These are phyloP conservation scores for Chalciporus sp. DNA, from an alignment of 1,284 basidiomycete genomes.

Conservation along the genomic window DNA sequence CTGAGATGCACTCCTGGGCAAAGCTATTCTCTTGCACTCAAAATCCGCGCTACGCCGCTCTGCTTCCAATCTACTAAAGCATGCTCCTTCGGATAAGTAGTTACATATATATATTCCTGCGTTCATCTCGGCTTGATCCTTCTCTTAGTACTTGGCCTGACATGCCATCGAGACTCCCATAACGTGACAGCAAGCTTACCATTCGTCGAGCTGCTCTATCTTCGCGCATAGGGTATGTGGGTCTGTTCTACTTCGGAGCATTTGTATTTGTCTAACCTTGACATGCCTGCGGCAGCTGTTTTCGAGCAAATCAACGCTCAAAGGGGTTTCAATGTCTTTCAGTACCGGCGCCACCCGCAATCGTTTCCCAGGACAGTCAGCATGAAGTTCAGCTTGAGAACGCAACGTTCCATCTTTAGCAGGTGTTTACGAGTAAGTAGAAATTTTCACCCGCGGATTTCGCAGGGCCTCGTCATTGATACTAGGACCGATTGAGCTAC, in stretches of 20 bases:
- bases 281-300: neutral
- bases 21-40: neutral
- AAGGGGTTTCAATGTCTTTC: neutral
- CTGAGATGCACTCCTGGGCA: no score
- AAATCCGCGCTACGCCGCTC: constrained; percentile 18
- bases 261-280: constrained; percentile 30
- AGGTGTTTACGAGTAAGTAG: constrained; percentile 17
- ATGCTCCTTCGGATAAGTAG: neutral
- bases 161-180: neutral
- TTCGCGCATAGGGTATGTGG: constrained; percentile 12
- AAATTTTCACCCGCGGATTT: constrained; percentile 25
- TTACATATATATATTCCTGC: neutral
- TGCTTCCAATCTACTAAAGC: neutral
- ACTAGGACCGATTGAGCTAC: constrained; percentile 12
- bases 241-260: constrained; percentile 6
- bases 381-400: constrained; percentile 13
- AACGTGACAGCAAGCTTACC: neutral
- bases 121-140: neutral
- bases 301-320: neutral
- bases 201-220: neutral
- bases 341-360: constrained; percentile 18
- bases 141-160: neutral
- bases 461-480: constrained; percentile 20
- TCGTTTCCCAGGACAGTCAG: constrained; percentile 18
- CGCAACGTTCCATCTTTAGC: constrained; percentile 11